Evolutionary conservation across 345 rosid genomes (phyloP).

Genomic region (Hibiscus tridactylites): DNA sequence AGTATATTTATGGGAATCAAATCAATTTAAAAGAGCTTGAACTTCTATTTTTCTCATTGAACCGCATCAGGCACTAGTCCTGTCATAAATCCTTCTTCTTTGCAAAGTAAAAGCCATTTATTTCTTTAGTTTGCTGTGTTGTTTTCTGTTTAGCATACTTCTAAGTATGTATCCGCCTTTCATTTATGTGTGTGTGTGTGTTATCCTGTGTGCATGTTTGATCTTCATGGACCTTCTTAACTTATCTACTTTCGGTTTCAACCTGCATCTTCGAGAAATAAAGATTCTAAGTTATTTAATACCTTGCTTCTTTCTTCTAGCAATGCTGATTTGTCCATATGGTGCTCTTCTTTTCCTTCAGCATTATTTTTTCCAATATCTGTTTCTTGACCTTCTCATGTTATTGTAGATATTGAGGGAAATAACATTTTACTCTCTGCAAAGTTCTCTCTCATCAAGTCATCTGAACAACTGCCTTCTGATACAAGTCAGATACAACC

Average conservation of each 20-base stretch:
- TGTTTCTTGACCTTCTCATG: conserved; percentile 3
- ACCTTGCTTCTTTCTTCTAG: not conserved
- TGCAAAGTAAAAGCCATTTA: not conserved
- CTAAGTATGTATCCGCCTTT: not conserved
- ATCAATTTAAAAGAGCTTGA: not conserved
- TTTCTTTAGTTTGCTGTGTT: not conserved
- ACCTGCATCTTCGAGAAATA: not conserved
- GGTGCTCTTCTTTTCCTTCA: not conserved
- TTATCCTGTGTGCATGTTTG: not conserved
- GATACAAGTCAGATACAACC: conserved; percentile 52
- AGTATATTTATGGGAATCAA: not conserved
- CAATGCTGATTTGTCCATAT: not conserved
- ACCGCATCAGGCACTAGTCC: not conserved
- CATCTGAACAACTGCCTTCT: conserved; percentile 63
- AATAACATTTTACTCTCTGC: conserved; percentile 69
- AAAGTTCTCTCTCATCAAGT: conserved; percentile 63
- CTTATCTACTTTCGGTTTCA: not conserved
- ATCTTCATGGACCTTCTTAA: not conserved
- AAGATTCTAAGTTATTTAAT: not conserved
- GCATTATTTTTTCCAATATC: not conserved
- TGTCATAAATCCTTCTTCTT: not conserved
- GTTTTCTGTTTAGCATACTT: not conserved
- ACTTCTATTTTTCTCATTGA: not conserved
- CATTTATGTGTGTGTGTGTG: not conserved
- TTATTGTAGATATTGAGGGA: conserved; percentile 61